A percentile compares a stretch with the other conserved stretches of the same genome.
Conservation (phyloP, 176 grass and related monocot species). For the Oryza glumipatula region DNA sequence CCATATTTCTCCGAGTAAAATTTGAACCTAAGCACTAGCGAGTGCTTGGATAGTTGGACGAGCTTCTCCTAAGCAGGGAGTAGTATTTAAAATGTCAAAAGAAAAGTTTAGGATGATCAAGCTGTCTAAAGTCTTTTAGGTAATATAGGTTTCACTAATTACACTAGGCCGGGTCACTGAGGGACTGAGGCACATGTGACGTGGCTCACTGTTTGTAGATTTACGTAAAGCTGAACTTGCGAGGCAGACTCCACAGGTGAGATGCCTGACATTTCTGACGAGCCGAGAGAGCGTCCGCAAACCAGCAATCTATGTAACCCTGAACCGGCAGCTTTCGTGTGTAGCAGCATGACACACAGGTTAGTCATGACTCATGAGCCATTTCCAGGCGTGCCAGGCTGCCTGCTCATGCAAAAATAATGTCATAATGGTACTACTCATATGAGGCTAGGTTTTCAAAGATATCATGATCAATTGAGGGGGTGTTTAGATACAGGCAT, state of each 20-base stretch:
- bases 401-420: not conserved
- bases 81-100: no score
- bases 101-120: no score
- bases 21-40: no score
- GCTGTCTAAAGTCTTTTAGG: no score
- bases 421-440: not conserved
- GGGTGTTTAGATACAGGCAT: no score
- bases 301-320: not conserved
- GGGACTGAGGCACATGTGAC: no score
- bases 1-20: not conserved
- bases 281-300: not conserved
- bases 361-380: not conserved
- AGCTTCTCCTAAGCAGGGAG: no score
- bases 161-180: not conserved
- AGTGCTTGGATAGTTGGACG: no score
- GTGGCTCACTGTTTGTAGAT: no score
- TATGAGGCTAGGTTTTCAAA: not conserved
- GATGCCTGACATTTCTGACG: not conserved
- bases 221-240: not conserved
- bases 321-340: not conserved
- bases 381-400: not conserved
- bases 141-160: no score
- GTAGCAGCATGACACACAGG: not conserved
- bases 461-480: not conserved
- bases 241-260: not conserved